Evolutionary conservation across 768 basidiomycete genomes (phyloP), one percentile per base, ranked within the genome.

Genomic region (Suillus cothurnatus): DNA sequence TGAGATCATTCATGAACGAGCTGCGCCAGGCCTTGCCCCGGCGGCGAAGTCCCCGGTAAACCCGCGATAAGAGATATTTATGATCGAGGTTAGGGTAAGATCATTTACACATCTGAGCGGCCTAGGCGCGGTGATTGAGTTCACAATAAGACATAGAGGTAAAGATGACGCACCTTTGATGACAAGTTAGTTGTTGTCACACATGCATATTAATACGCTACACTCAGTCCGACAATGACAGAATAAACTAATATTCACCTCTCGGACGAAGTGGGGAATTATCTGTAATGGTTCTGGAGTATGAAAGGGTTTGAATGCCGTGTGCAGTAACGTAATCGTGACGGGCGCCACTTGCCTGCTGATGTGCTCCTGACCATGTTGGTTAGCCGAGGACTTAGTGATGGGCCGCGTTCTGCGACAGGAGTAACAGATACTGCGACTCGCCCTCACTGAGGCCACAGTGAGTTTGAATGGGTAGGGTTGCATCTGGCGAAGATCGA

Each of bases 41-140:
- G 3, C 50, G 17, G 28, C 11, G 90, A 94, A 74, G 90, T 97
- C 64, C 88, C 89, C 49, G 90, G 86, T 47, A 97, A 82, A 17
- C 97, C 96, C 49, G 91, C 90, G 74, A 95, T 97, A 43, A 93
- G 38, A 96, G 87, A 75, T 96, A 97, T 80, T 98, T 96, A 72
- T 95, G 94, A 78, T 99, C 93, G 67, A 94, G 81, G 56, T 82
- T 79, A 41, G 87, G 86, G 73, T 55, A 34, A n/a, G 6, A 55
- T 94, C 87, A 67, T 80, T 85, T 70, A 94, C 19, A 78, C 63
- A 84, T 84, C 61, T 85, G 79, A 15, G 90, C 92, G n/a, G 92
- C 95, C 94, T 94, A 68, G 43, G 21, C 53, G 64, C 28, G 34
- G 63, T 60, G 47, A 23, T 64, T n/a, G 47, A 67, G 68, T 23